A percentile compares a stretch with the other conserved stretches of the same genome.
phyloP scores from a whole-genome alignment of 1,139 yeast species.

The Lodderomyces margitis region DNA sequence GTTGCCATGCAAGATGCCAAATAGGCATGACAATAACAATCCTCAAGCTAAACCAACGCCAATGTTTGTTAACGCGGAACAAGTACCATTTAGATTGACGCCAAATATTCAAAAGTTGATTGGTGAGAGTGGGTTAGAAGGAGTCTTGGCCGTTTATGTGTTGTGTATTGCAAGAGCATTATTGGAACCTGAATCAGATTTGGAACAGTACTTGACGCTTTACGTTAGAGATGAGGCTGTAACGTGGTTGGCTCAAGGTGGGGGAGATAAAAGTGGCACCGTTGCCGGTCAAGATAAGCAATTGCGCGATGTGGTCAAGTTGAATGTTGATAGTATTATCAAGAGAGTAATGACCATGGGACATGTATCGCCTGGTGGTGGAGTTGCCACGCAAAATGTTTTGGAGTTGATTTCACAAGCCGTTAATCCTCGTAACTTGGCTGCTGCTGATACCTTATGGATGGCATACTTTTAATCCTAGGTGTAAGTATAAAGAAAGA shows the following conservation, averaged over 20 bases:
- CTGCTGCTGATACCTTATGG: conserved; percentile 91
- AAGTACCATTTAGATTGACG: conserved; percentile 94
- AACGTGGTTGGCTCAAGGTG: conserved; percentile 90
- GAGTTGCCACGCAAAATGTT: conserved; percentile 89
- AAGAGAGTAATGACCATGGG: conserved; percentile 71
- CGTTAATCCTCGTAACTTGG: conserved; percentile 91
- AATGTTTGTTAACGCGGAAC: conserved; percentile 86
- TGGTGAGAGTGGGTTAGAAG: conserved; percentile 92
- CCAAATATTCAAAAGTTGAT: conserved; percentile 92
- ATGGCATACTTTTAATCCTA: conserved; percentile 76
- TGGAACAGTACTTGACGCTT: conserved; percentile 82
- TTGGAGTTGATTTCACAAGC: conserved; percentile 92
- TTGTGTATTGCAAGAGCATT: conserved; percentile 86
- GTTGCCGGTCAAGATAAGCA: conserved; percentile 58
- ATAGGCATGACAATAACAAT: conserved; percentile 57
- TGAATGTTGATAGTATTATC: conserved; percentile 82
- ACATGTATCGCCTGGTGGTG: conserved; percentile 69
- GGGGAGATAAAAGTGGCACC: conserved; percentile 38
- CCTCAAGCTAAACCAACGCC: conserved; percentile 64
- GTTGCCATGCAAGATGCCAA: conserved; percentile 82
- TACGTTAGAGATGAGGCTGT: conserved; percentile 94
- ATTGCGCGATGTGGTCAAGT: conserved; percentile 80
- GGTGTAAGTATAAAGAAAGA: neutral
- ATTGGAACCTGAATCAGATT: conserved; percentile 86
- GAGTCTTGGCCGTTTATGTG: conserved; percentile 80